Evolutionary conservation across 768 basidiomycete genomes (phyloP), one percentile per base, ranked within the genome.

Genomic region (Punctularia strigosozonata): DNA sequence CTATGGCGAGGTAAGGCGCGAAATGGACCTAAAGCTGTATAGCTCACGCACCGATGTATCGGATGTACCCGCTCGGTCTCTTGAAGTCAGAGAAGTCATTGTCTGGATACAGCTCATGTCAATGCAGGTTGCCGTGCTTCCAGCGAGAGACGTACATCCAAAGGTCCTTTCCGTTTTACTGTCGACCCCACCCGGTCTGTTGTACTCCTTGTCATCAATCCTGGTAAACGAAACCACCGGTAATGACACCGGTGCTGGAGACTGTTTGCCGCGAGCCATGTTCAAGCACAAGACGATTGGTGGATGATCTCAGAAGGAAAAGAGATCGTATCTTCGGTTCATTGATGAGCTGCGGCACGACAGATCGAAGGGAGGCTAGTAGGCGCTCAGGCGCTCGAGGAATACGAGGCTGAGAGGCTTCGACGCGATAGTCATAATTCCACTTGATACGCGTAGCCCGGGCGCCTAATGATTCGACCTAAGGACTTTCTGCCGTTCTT

Each of bases 1-100:
- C 91, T 88, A 52, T 18, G 20, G n/a, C 41, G 42, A 42, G 17
- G 31, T 20, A 47, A 43, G 52, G 37, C 39, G 31, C 22, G 22
- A n/a, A 24, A 38, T 33, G 22, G 8, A 28, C 25, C 21, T 10
- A 39, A 19, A 22, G 25, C 20, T 36, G 25, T 21, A 14, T 18
- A 25, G 21, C 2, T 26, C 20, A 53, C 73, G 30, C 50, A 88
- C 89, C 90, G 46, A 94, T 87, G 55, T 94, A 77, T 31, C 88
- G 78, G 52, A 94, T 85, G 54, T 95, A 95, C 51, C 87, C 74
- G 39, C 88, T 84, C 6, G 89, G 86, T 43, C 78, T 62, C 44
- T 61, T 59, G 51, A 88, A 91, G 26, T 82, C 75, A 8, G 75
- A 71, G 50, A 75, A 75, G 48, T 84, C 78, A 42, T 75, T 73